Evolutionary conservation across 768 basidiomycete genomes (phyloP).

Genomic region (Trametes gibbosa): DNA sequence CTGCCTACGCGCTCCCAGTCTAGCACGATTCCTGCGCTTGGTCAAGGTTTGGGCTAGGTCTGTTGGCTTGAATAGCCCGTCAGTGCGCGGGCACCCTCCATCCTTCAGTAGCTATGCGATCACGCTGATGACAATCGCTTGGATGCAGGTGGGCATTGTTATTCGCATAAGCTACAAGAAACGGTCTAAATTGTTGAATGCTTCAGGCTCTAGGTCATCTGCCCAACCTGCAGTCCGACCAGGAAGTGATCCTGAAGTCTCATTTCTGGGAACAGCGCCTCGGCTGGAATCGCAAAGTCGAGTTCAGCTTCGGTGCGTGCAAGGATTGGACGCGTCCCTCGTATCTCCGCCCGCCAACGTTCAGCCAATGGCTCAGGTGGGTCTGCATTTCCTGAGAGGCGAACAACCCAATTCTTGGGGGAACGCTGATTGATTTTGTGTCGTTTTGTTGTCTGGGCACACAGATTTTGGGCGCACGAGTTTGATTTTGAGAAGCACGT

Average conservation of each 20-base stretch:
- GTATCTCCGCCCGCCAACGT: constrained; percentile 24
- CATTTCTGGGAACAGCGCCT: constrained; percentile 32
- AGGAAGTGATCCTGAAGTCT: constrained; percentile 9
- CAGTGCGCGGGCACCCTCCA: constrained; percentile 19
- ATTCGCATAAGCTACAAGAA: background rate
- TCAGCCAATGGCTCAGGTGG: constrained; percentile 44
- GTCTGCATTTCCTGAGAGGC: constrained; percentile 9
- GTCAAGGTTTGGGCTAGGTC: constrained; percentile 64
- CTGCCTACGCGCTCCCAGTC: constrained; percentile 42
- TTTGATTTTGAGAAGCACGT: constrained; percentile 34
- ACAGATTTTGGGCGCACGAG: constrained; percentile 45
- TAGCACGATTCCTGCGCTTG: constrained; percentile 42
- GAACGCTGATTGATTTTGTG: too few relatives aligned
- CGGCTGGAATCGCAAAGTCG: constrained; percentile 13
- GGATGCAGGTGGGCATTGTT: constrained; percentile 47
- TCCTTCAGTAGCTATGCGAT: constrained; percentile 65
- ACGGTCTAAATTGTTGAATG: background rate
- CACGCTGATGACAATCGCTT: constrained; percentile 57
- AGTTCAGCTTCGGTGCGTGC: constrained; percentile 18
- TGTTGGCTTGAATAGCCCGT: constrained; percentile 48
- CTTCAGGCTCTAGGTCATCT: constrained; percentile 41
- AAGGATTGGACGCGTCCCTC: constrained; percentile 15
- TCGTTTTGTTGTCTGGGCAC: too few relatives aligned
- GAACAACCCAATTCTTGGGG: too few relatives aligned
- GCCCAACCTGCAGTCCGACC: constrained; percentile 50